phyloP scores from a whole-genome alignment of 148 eudicot species.

The Camellia lanceoleosa region DNA sequence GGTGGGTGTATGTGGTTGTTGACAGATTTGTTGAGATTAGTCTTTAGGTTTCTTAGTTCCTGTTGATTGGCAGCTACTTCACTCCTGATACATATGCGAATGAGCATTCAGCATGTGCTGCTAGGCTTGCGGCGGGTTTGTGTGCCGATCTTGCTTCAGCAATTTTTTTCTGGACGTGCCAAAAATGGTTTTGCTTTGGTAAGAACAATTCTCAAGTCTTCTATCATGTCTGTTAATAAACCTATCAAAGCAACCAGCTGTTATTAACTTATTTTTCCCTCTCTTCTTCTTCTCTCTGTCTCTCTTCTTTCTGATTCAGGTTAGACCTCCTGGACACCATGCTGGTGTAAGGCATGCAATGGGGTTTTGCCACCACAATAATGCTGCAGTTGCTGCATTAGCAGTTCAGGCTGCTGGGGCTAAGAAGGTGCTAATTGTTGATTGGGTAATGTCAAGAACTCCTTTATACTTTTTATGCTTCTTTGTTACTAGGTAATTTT shows the following conservation, averaged over 20 bases:
- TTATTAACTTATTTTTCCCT: background rate
- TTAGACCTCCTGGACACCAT: constrained; percentile 99
- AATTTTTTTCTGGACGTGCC: constrained; percentile 65
- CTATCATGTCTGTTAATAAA: background rate
- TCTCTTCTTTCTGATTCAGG: constrained; percentile 38
- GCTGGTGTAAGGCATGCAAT: constrained; percentile 88
- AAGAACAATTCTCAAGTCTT: constrained; percentile 20
- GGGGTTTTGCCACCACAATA: constrained; percentile 99
- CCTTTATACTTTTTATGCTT: background rate
- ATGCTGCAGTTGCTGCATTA: constrained; percentile 93
- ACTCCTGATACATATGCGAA: constrained; percentile 97
- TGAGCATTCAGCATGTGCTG: constrained; percentile 88
- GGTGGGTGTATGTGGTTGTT: background rate
- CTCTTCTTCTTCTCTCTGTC: background rate
- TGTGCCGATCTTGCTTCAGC: constrained; percentile 92
- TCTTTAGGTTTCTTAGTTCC: constrained; percentile 1
- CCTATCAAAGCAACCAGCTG: background rate
- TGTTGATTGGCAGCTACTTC: constrained; percentile 63
- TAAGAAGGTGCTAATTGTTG: constrained; percentile 81
- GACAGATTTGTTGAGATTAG: background rate
- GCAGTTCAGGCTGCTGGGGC: constrained; percentile 92
- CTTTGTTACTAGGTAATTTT: background rate
- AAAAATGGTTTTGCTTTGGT: constrained; percentile 99
- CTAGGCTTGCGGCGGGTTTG: constrained; percentile 96
- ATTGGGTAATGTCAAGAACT: constrained; percentile 64